Evolutionary conservation across 2,329 filamentous ascomycete genomes (phyloP).

Genomic region (Arthrinium puccinioides): DNA sequence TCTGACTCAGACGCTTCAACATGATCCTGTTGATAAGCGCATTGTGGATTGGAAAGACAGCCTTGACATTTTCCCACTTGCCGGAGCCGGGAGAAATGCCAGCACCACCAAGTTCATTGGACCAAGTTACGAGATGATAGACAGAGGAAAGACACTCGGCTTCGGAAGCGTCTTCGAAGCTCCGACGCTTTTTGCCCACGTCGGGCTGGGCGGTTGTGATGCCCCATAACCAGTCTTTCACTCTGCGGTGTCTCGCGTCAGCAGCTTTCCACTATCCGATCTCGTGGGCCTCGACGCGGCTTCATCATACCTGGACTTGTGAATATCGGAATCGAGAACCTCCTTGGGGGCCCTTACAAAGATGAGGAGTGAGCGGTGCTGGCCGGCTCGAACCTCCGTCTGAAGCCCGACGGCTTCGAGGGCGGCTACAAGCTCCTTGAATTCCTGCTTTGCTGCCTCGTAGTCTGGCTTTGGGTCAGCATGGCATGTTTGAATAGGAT

Average conservation of each 20-base stretch:
- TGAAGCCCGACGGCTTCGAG: slow-evolving; percentile 58
- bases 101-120: slow-evolving; percentile 51
- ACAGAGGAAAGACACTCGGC: slow-evolving; percentile 65
- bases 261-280: too few relatives aligned
- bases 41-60: slow-evolving; percentile 58
- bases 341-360: slow-evolving; percentile 59
- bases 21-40: slow-evolving; percentile 46
- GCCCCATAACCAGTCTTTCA: slow-evolving; percentile 70
- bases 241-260: slow-evolving; percentile 35
- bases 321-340: slow-evolving; percentile 57
- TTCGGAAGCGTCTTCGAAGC: slow-evolving; percentile 42
- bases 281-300: too few relatives aligned
- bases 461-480: slow-evolving; percentile 35
- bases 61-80: slow-evolving; percentile 52
- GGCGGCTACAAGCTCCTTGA: slow-evolving; percentile 50
- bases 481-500: too few relatives aligned
- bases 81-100: slow-evolving; percentile 52
- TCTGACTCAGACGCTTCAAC: slow-evolving; percentile 48
- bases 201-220: slow-evolving; percentile 58
- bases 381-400: slow-evolving; percentile 64
- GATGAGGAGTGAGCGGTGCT: slow-evolving; percentile 58
- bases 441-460: slow-evolving; percentile 40
- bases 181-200: slow-evolving; percentile 38
- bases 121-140: slow-evolving; percentile 58
- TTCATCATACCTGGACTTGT: slow-evolving; percentile 59